Base-by-base conservation (phyloP, 345 rosid genomes). In the Carallia pectinifolia region DNA sequence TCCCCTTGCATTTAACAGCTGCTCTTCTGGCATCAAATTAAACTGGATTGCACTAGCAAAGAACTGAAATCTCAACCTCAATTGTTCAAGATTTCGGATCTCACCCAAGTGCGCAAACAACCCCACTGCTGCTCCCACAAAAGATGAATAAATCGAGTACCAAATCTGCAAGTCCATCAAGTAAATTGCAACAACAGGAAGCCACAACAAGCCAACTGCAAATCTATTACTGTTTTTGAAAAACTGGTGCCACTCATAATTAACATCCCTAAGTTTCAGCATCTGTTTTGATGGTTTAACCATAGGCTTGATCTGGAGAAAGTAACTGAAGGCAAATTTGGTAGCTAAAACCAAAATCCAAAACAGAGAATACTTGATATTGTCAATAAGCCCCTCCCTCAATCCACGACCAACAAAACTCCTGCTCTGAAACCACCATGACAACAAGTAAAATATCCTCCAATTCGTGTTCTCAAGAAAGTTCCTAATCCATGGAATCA, bases 11-110 rank as follows among this genome's bases (percentile, higher is more conserved):
- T 88, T 85, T 79, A 91, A 70, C 69, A 91, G 86, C 83, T 94
- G 97, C 86, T 94, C 97, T 75, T 94, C 96, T 0, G 97, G 97
- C 97, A 94, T 88, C 69, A 91, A 87, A 85, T 94, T 94, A 76
- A 94, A 94, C 86, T 94, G 97, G 70, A 94, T 88, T 13, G 98
- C 97, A 66, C 97, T 89, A 3, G 98, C 97, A 82, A 94, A 91
- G 86, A 94, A 94, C 86, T 94, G 97, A 80, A 90, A 94, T 81
- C 97, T 88, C 78, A 94, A 80, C 86, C 92, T 88, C 80, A 94
- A 77, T 72, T 94, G 98, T 76, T 82, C 85, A 72, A 91, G 85
- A 76, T 90, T 93, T 67, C 97, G 85, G 73, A 91, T 94, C 90
- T 94, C 98, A 60, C 98, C 98, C 84, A 94, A 88, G 74, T 94